Base-by-base conservation (phyloP, 176 grass and related monocot species). In the Dendrocalamus sinicus region DNA sequence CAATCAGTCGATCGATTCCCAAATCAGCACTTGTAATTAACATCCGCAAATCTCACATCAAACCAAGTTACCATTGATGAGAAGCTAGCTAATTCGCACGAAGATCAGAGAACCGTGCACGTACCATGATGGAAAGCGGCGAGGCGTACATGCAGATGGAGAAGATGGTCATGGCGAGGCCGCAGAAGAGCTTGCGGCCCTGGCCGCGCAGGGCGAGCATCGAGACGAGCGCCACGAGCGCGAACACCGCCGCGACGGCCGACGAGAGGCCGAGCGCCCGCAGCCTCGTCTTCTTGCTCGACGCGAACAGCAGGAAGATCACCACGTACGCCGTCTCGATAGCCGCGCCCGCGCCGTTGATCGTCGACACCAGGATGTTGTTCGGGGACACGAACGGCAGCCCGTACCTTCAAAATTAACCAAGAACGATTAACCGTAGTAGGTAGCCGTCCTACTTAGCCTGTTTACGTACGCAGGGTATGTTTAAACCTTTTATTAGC, bases 141-240 rank as follows among this genome's bases (percentile, higher is more conserved):
- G 96, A 95, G 43, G 90, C 96, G 83, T 98, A 98, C 96, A 98
- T 98, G 93, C 89, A 94, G 75, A 98, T 94, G 86, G 96, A 98
- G 93, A 90, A 95, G 76, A 94, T 48, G 71, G 91, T 81, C 58
- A 90, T 84, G 63, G 90, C 93, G 63, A 94, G 39, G 85, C 96
- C 96, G 48, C 90, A 89, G 43, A 98, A 89, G 80, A 98, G 61
- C 85, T 94, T 98, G 12, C 96, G 88, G 0, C 14, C 16, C n/a
- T 88, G 37, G 6, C 84, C 86, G n/a, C 65, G 91, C 67, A 98
- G 87, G 50, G 84, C 86, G 41, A 98, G 73, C 47, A 92, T 55
- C 4, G 96, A 98, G 46, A 89, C 88, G 19, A 94, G 86, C 75
- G 71, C 90, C 41, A 98, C 91, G 2, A 7, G 12, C 9, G 88